Evolutionary conservation across 306 rosid species (phyloP).

Genomic region (Urtica urens): DNA sequence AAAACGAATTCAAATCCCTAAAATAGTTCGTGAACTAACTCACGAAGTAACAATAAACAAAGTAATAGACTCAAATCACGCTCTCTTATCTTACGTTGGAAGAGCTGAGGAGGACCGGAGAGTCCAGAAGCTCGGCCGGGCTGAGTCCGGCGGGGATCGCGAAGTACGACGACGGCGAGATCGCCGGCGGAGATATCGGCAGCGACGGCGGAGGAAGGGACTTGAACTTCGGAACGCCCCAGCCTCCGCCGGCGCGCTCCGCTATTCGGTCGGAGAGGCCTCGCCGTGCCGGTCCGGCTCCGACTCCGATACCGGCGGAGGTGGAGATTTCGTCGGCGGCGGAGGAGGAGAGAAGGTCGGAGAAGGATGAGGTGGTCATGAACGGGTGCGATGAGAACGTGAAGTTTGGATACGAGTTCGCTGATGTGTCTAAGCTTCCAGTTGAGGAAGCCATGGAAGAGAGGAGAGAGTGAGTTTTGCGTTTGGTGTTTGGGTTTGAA

Average conservation of each 20-base stretch:
- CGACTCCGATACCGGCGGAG: neutral
- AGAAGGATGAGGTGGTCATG: slow-evolving; percentile 64
- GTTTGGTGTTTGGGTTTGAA: neutral
- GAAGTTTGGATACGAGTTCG: slow-evolving; percentile 34
- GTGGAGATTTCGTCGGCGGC: slow-evolving; percentile 7
- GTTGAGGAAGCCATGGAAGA: slow-evolving; percentile 36
- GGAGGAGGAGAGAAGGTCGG: slow-evolving; percentile 53
- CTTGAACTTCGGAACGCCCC: slow-evolving; percentile 71
- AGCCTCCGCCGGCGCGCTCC: slow-evolving; percentile 36
- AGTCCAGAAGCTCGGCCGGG: slow-evolving; percentile 83
- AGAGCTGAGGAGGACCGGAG: slow-evolving; percentile 66
- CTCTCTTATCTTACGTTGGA: slow-evolving; percentile 45
- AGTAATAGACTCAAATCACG: too few relatives aligned
- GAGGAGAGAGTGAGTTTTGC: neutral
- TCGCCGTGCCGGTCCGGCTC: neutral
- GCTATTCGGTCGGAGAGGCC: slow-evolving; percentile 39
- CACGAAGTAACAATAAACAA: too few relatives aligned
- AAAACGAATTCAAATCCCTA: neutral
- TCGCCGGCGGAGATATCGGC: slow-evolving; percentile 61
- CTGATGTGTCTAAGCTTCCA: slow-evolving; percentile 58
- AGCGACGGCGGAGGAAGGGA: slow-evolving; percentile 74
- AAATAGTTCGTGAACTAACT: slow-evolving; percentile 9
- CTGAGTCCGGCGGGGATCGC: slow-evolving; percentile 61
- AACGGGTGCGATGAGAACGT: slow-evolving; percentile 55
- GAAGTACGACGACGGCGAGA: slow-evolving; percentile 68